phyloP scores from a whole-genome alignment of 1,284 basidiomycete genomes.

The Melanopsichium pennsylvanicum region DNA sequence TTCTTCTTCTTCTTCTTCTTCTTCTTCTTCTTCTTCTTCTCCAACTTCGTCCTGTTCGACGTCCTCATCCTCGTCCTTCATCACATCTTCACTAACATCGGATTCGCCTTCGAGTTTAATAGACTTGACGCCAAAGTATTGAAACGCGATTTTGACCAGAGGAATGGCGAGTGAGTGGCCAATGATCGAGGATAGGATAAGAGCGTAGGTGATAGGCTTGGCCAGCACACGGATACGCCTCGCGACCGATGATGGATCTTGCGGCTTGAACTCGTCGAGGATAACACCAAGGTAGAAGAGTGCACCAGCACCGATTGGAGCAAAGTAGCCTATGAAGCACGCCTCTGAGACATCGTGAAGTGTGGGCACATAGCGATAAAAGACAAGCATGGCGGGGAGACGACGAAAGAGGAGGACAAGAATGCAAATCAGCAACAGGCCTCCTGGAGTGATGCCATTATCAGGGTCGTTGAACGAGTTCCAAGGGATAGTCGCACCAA shows the following conservation, averaged over 20 bases:
- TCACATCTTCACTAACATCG: constrained; percentile 9
- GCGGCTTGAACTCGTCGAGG: constrained; percentile 44
- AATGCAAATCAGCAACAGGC: constrained; percentile 66
- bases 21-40: neutral
- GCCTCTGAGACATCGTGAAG: constrained; percentile 58
- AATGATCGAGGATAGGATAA: constrained; percentile 49
- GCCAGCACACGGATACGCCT: constrained; percentile 43
- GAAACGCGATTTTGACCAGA: constrained; percentile 47
- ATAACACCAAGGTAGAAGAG: constrained; percentile 51
- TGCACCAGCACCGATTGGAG: constrained; percentile 67
- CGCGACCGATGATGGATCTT: constrained; percentile 23
- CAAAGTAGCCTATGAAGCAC: constrained; percentile 67
- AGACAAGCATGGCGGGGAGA: constrained; percentile 58
- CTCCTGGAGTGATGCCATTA: constrained; percentile 62
- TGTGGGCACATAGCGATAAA: constrained; percentile 60
- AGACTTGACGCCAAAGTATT: constrained; percentile 35
- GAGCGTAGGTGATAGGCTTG: constrained; percentile 53
- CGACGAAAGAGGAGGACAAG: constrained; percentile 67
- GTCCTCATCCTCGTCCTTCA: constrained; percentile 5
- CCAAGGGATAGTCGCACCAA: constrained; percentile 59
- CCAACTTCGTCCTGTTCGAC: constrained; percentile 9
- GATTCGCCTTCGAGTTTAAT: constrained; percentile 48
- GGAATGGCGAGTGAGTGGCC: constrained; percentile 56
- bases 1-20: neutral
- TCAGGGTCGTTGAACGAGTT: constrained; percentile 51